Base-by-base conservation (phyloP, 2,329 filamentous ascomycete genomes). In the Gnomoniopsis sp. region DNA sequence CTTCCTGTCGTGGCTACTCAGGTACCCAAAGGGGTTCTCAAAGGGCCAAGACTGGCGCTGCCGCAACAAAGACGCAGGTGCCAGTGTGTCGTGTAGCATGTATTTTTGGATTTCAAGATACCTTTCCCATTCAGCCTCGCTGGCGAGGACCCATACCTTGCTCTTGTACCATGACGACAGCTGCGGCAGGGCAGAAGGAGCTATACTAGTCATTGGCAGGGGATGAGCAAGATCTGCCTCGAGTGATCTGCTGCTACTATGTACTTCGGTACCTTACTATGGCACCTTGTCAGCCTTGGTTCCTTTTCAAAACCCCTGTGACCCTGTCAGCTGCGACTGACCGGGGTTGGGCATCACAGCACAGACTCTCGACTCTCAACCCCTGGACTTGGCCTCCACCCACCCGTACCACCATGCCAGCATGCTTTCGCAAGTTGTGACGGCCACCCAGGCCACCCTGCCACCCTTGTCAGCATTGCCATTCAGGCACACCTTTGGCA, bases 241-340 rank as follows among this genome's bases (percentile, higher is more conserved):
- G 62, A 60, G 49, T 61, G 67, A 68, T 67, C 66, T 65, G 58
- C 62, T 63, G n/a, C n/a, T n/a, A n/a, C n/a, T n/a, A n/a, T n/a
- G n/a, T n/a, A n/a, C n/a, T n/a, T n/a, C n/a, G n/a, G n/a, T n/a
- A n/a, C n/a, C n/a, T n/a, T n/a, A n/a, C n/a, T n/a, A n/a, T n/a
- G n/a, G n/a, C n/a, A 65, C 50, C 59, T 47, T 38, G 49, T 26
- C 54, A 57, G 47, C 53, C 50, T 46, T 36, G 46, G 56, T 43
- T 60, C 58, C 62, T 65, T 58, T 60, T 43, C 57, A 57, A 57
- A 44, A 55, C 53, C 50, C 58, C 58, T 58, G 46, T 50, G 38
- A 55, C 52, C 56, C 54, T 61, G 59, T 49, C 51, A 52, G 49
- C 49, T 26, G 23, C 43, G 41, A 23, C 41, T 38, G 56, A 59